Base-by-base conservation (phyloP, 257 asterid species). In the Petrea volubilis region DNA sequence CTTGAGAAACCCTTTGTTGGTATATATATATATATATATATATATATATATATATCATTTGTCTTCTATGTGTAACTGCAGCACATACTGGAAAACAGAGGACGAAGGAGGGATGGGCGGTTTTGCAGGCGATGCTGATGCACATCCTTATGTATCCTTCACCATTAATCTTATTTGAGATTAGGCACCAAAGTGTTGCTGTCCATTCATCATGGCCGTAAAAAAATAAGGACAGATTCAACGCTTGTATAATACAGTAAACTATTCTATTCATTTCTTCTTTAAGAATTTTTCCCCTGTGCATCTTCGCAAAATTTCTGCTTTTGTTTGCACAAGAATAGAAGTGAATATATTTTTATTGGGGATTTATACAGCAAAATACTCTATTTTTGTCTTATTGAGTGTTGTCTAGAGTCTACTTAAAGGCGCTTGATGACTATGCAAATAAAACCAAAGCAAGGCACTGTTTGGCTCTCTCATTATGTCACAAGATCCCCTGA, bases 81-180 rank as follows among this genome's bases (percentile, higher is more conserved):
- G 97, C 87, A 47, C 85, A 60, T 87, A 66, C 88, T 92, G 97
- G 97, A 92, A 87, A 83, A 64, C 84, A 62, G 96, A 92, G 68
- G 96, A 92, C 1, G 98, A 90, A 64, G 90, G 86, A 69, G 91
- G 95, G 72, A 60, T 84, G 79, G 84, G 79, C 21, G 88, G 87
- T 68, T 78, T 90, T 55, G 96, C 83, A 70, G 89, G 90, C 7
- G 96, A 92, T 21, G 80, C 87, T 1, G 98, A 83, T 41, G 72
- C 88, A 61, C 87, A 92, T 80, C 96, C 96, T 67, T 90, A 90
- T 7, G 96, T 92, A 85, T 88, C 92, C 71, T 90, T 92, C 87
- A 90, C 98, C 74, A 77, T 92, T 75, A 90, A 92, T 85, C 96
- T 92, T 68, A 71, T 82, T 71, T 92, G 81, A 85, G 87, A 56